Base-by-base conservation (phyloP, 192 early-diverging fungal species). In the Backusella australiensis region DNA sequence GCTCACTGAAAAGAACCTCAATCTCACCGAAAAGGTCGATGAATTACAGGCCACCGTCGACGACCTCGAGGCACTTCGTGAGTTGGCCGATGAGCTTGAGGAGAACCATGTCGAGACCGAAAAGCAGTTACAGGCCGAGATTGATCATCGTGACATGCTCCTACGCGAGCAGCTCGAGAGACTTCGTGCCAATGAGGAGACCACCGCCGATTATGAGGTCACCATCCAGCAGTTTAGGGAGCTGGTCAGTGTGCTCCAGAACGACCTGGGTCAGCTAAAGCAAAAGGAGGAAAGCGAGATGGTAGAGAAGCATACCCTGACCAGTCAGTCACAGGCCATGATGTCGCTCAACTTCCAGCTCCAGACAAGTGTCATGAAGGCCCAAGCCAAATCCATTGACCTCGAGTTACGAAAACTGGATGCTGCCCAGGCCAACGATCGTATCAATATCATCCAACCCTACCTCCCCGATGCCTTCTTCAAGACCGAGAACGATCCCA, bases 11-110 rank as follows among this genome's bases (percentile, higher is more conserved):
- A 93, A 92, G 84, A 98, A 98, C 81, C 80, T 97, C 71, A 83
- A 86, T 17, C 82, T 96, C n/a, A 90, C 85, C 49, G 91, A 92
- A 81, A 90, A 92, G 80, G 67, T 91, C 23, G 95, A 96, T 70
- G 93, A 97, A 75, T 81, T 94, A 86, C 89, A 90, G 66, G 84
- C 80, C 21, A 85, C 82, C 1, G 89, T 97, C 23, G 95, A 95
- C 67, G 96, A 94, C 77, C 85, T 98, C 29, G 96, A 98, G 80
- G 92, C 92, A 6, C 85, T 98, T 41, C 93, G 93, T 79, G 93
- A 93, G 74, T 82, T 97, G 42, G 94, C 92, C 74, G 95, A 98
- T 72, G 95, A 97, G 81, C 83, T 97, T 78, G 97, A 98, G 78
- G 95, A 96, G 77, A 94, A 91, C 74, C 96, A 96, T 77, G 86